A percentile compares a stretch with the other conserved stretches of the same genome.
These are phyloP conservation scores for Coccomyxa sp. DNA, from an alignment of 139 green algal genomes.

Conservation along the genomic window DNA sequence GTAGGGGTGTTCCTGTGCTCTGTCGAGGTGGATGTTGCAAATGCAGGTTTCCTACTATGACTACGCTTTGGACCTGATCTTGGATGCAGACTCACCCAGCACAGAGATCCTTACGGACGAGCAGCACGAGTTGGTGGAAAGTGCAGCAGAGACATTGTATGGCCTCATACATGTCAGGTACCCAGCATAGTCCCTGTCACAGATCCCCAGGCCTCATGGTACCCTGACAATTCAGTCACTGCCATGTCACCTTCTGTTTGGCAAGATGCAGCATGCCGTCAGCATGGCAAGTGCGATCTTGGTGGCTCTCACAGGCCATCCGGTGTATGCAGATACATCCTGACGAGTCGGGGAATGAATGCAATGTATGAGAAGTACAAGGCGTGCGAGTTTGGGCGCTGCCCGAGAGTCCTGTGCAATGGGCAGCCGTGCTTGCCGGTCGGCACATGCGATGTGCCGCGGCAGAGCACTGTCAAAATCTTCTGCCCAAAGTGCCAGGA, in stretches of 20 bases:
- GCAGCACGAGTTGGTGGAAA: conserved; percentile 90
- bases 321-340: too few relatives aligned
- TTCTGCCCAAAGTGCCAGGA: conserved; percentile 95
- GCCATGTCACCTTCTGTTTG: too few relatives aligned
- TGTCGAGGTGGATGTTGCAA: too few relatives aligned
- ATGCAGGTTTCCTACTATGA: conserved; percentile 95
- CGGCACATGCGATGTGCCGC: conserved; percentile 80
- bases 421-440: conserved; percentile 90
- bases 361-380: conserved; percentile 93
- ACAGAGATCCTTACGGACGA: conserved; percentile 76
- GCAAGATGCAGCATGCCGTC: too few relatives aligned
- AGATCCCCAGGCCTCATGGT: too few relatives aligned
- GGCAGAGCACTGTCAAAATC: conserved; percentile 84
- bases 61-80: conserved; percentile 94
- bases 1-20: too few relatives aligned
- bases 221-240: too few relatives aligned
- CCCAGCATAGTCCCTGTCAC: too few relatives aligned
- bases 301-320: too few relatives aligned
- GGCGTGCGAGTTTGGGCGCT: conserved; percentile 87
- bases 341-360: conserved; percentile 72
- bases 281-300: too few relatives aligned
- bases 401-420: conserved; percentile 84
- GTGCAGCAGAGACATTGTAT: conserved; percentile 94
- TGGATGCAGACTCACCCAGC: conserved; percentile 85
- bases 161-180: conserved; percentile 93